A percentile compares a stretch with the other conserved stretches of the same genome.
Conservation (phyloP, 2,329 filamentous ascomycete genomes). For the Fusarium circinatum region DNA sequence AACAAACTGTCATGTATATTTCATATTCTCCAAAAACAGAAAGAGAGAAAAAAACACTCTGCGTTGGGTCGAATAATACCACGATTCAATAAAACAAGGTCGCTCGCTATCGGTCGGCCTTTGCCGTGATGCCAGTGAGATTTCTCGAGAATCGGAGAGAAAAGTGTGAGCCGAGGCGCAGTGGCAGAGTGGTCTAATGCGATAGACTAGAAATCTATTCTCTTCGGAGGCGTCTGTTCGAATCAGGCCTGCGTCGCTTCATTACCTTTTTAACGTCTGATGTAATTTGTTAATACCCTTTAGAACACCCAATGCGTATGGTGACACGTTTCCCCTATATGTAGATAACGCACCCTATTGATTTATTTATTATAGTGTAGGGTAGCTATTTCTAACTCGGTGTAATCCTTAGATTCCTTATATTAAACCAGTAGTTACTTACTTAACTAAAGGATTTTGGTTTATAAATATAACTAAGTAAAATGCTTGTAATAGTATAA, state of each 20-base stretch:
- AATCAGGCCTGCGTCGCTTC: constrained; percentile 41
- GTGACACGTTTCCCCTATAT: background rate
- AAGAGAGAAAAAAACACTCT: no score
- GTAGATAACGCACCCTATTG: background rate
- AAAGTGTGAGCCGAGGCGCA: constrained; percentile 3
- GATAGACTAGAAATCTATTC: constrained; percentile 32
- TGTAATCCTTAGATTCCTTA: no score
- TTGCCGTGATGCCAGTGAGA: background rate
- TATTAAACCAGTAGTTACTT: background rate
- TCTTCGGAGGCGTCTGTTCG: constrained; percentile 28
- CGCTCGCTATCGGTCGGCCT: background rate
- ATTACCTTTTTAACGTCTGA: background rate
- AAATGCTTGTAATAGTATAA: background rate
- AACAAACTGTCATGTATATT: background rate
- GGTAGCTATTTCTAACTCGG: no score
- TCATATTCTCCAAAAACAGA: background rate
- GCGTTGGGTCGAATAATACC: background rate
- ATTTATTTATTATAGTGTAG: background rate
- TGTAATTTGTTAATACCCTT: no score
- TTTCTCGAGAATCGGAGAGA: background rate
- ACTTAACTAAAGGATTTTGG: no score
- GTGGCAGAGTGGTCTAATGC: constrained; percentile 32
- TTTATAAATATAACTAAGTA: background rate
- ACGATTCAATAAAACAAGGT: background rate
- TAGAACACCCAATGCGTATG: accelerated